Evolutionary conservation across 306 rosid genomes (phyloP).

Genomic region (Quercus agrifolia): DNA sequence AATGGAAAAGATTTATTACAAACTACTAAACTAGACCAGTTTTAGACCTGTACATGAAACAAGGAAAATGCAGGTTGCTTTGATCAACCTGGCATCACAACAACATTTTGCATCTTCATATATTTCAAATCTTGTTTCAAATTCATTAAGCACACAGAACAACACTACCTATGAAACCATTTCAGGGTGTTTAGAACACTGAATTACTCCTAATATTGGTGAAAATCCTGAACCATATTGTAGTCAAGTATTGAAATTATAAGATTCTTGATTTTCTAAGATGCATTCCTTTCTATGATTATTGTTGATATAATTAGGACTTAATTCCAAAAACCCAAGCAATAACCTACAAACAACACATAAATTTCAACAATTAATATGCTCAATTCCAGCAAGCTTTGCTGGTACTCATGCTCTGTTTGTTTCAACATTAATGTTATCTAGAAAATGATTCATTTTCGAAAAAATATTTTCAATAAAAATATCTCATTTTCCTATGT

Average conservation of each 20-base stretch:
- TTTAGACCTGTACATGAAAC: neutral
- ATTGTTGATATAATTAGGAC: neutral
- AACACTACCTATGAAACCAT: neutral
- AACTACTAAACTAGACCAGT: neutral
- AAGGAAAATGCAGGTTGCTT: neutral
- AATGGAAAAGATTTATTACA: neutral
- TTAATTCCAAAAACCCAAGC: neutral
- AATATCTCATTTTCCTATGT: too few species aligned
- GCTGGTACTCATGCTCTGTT: neutral
- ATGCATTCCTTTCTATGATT: neutral
- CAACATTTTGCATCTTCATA: neutral
- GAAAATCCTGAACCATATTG: neutral
- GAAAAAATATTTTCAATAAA: too few species aligned
- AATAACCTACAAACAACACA: neutral
- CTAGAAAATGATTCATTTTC: too few species aligned
- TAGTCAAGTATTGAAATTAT: neutral
- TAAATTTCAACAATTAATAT: neutral
- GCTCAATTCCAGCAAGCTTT: conserved; percentile 11
- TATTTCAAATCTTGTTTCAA: neutral
- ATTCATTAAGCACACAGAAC: neutral
- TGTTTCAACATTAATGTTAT: too few species aligned
- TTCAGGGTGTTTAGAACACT: neutral
- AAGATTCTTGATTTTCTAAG: neutral
- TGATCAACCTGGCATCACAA: neutral
- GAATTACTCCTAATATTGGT: neutral